Base-by-base conservation (phyloP, 768 basidiomycete genomes). In the Kwoniella pini region DNA sequence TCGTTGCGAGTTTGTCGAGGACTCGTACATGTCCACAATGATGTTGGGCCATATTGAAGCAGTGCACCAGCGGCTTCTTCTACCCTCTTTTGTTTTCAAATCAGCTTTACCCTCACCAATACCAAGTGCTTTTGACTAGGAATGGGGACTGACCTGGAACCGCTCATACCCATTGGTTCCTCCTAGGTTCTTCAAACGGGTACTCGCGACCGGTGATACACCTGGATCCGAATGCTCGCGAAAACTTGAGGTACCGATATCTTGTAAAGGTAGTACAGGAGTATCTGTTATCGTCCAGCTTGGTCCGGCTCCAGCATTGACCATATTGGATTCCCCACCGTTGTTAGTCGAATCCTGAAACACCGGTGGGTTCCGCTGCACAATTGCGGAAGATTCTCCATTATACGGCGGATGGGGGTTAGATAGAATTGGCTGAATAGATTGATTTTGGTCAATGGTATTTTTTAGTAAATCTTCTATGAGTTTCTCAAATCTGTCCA, bases 31-130 rank as follows among this genome's bases (percentile, higher is more conserved):
- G 59, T 65, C 64, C 64, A 65, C 10, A 65, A 36, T 3, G 64
- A 65, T 1, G 64, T 65, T 10, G 64, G 64, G 26, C 64, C 64
- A 26, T 61, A 65, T 42, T 65, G 64, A 12, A 65, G 36, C 11
- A 65, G 54, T 7, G 59, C 42, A 11, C 64, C 64, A 6, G 58
- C 52, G 2, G 53, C 58, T 39, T 65, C 64, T 48, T 65, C 64
- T 15, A 65, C 57, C 26, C 64, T 33, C 64, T 65, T 13, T 5
- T 15, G 46, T 4, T n/a, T 15, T 7, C 42, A 19, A 7, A 48
- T 48, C 52, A 61, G 44, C 44, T 39, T 17, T n/a, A n/a, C n/a
- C n/a, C n/a, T n/a, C n/a, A n/a, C n/a, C n/a, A n/a, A n/a, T n/a
- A n/a, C n/a, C n/a, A n/a, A n/a, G n/a, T n/a, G n/a, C n/a, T n/a